A percentile compares a stretch with the other conserved stretches of the same genome.
phyloP scores from a whole-genome alignment of 2,329 filamentous ascomycete genomes.

The Claviceps quebecensis region DNA sequence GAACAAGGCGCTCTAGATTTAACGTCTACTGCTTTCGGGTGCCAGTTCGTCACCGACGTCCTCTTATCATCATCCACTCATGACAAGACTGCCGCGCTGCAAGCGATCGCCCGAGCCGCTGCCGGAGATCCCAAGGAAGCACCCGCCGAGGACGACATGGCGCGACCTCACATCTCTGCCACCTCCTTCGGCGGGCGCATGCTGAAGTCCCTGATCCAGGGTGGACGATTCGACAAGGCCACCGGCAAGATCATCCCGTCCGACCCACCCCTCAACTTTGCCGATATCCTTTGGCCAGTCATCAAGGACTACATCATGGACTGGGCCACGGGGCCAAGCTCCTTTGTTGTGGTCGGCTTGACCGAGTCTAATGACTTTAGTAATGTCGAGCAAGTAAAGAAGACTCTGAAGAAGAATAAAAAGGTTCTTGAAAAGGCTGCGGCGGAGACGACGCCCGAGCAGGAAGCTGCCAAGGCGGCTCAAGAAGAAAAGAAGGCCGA shows the following conservation, averaged over 20 bases:
- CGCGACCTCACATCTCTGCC: slow-evolving; percentile 42
- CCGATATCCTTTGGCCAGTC: slow-evolving; percentile 64
- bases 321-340: slow-evolving; percentile 79
- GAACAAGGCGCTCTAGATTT: slow-evolving; percentile 53
- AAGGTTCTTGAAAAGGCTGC: slow-evolving; percentile 56
- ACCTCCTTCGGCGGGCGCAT: slow-evolving; percentile 59
- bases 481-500: slow-evolving; percentile 29
- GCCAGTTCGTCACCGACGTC: slow-evolving; percentile 73
- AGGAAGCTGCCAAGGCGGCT: slow-evolving; percentile 36
- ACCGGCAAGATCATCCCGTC: slow-evolving; percentile 56
- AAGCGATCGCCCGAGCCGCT: slow-evolving; percentile 52
- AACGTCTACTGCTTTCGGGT: slow-evolving; percentile 64
- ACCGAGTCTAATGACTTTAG: slow-evolving; percentile 62
- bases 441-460: slow-evolving; percentile 39
- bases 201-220: slow-evolving; percentile 82
- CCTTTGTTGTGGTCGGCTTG: slow-evolving; percentile 73
- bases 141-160: slow-evolving; percentile 26
- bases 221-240: slow-evolving; percentile 69
- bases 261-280: slow-evolving; percentile 68
- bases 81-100: slow-evolving; percentile 61
- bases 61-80: slow-evolving; percentile 56
- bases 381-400: slow-evolving; percentile 50
- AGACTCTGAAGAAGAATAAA: slow-evolving; percentile 58
- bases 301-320: slow-evolving; percentile 61
- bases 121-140: slow-evolving; percentile 36